Base-by-base conservation (phyloP, 139 green algal species). In the Chlamydomonas sphaeroides region DNA sequence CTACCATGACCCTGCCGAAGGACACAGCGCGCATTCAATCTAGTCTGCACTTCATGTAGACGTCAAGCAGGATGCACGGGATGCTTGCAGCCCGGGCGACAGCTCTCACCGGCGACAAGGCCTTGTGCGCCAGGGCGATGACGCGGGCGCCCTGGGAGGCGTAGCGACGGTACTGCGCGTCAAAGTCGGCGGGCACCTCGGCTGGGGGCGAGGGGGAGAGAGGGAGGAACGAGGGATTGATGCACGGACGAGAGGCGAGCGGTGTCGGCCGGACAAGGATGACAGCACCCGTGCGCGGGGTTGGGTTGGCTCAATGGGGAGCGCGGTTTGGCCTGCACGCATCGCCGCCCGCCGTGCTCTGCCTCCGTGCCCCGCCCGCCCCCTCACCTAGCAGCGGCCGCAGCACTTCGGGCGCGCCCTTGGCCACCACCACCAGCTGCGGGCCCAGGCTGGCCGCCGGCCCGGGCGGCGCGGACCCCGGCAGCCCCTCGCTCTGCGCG, bases 331-430 rank as follows among this genome's bases (percentile, higher is more conserved):
- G n/a, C n/a, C n/a, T n/a, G n/a, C n/a, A n/a, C n/a, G n/a, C n/a
- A n/a, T n/a, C n/a, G n/a, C n/a, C n/a, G n/a, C n/a, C n/a, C n/a
- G n/a, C n/a, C n/a, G n/a, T n/a, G n/a, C n/a, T n/a, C n/a, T n/a
- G n/a, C n/a, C n/a, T n/a, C n/a, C n/a, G n/a, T n/a, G 35, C 35
- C 33, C 30, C 65, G 6, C 33, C 20, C 65, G 2, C 53, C 25
- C 41, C 59, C 84, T 53, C 53, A 89, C 85, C 85, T 71, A 97
- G 85, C n/a, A 93, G 84, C 8, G 62, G 42, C 68, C 89, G 71
- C 20, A 98, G 48, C 35, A 95, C 89, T 87, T 99, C 97, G 20
- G 97, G 97, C 0, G 97, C 96, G 0, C 97, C 97, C 86, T 98
- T 98, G 74, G 89, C 86, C 20, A 98, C 45, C 28, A 88, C 88